Evolutionary conservation across 345 rosid genomes (phyloP), one percentile per base, ranked within the genome.

Genomic region (Nephelium lappaceum): DNA sequence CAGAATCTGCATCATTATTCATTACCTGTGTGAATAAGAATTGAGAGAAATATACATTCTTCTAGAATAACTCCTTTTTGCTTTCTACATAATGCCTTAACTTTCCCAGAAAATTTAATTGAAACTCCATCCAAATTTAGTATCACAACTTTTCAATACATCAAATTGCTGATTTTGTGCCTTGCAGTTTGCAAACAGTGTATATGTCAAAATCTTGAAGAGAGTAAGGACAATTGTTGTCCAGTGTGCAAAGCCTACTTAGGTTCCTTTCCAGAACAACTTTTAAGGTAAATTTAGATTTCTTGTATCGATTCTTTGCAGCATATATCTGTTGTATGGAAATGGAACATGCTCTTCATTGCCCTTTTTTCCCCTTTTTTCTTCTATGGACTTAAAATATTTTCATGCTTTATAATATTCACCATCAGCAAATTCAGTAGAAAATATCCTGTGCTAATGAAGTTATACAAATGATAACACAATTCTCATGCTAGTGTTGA

Each of bases 131-230:
- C 55, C 14, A 12, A 3, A 11, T 14, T 14, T 11, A 3, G 55
- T 49, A 53, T 53, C 58, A 53, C 58, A 53, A n/a, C n/a, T 53
- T 53, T 53, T 53, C 58, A 16, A 53, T 53, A 16, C n/a, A 15
- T 16, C n/a, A 53, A 53, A 53, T 53, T 15, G 23, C 21, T 68
- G 71, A 11, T 69, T 69, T 24, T 11, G 36, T 43, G 67, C 49
- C 75, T 24, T 45, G 58, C 75, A 77, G 75, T 77, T 43, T 77
- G 80, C 47, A 61, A 45, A 61, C 62, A 27, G 36, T 77, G 80
- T 25, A 70, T 69, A 16, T n/a, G 61, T 27, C 51, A 61, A n/a
- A 70, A 69, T 43, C 60, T 77, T n/a, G 69, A 70, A 31, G 42
- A 45, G 45, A 57, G 27, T 8, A 19, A 69, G 12, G 19, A 4